These are phyloP conservation scores for Teratosphaeria pseudoeucalypti DNA, from an alignment of 2,329 filamentous ascomycete genomes.

Conservation along the genomic window DNA sequence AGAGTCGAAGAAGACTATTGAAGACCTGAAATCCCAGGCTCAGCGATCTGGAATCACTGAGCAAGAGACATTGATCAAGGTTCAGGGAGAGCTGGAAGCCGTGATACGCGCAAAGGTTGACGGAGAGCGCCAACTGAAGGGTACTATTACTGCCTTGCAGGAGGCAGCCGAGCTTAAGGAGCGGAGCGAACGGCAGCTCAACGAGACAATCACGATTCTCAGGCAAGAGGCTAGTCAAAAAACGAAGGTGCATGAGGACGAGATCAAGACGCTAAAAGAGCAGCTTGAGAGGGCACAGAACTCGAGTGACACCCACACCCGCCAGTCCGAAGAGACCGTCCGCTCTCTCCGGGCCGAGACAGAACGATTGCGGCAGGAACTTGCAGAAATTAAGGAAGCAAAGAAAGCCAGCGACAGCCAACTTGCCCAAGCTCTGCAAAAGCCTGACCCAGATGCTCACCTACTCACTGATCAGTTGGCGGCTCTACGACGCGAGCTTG, in stretches of 20 bases:
- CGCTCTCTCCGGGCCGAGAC: no score
- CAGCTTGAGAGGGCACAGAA: no score
- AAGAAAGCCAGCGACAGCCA: not conserved
- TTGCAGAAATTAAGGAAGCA: not conserved
- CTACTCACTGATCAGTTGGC: not conserved
- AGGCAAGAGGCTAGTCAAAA: not conserved
- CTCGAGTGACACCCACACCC: no score
- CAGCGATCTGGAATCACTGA: not conserved
- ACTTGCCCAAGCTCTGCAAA: not conserved
- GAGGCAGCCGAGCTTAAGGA: not conserved
- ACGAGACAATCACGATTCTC: not conserved
- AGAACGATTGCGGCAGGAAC: not conserved
- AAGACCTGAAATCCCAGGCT: not conserved
- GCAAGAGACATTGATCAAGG: not conserved
- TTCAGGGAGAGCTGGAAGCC: not conserved
- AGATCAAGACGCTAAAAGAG: not conserved
- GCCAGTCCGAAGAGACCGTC: no score
- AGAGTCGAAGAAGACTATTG: not conserved
- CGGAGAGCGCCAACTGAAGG: not conserved
- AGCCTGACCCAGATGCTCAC: not conserved
- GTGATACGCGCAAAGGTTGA: not conserved
- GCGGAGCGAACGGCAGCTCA: not conserved
- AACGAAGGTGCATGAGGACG: not conserved
- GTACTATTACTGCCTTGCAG: not conserved
- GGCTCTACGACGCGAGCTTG: not conserved